Evolutionary conservation across 1,139 yeast genomes (phyloP), one percentile per base, ranked within the genome.

Genomic region (Yamadazyma membranifaciens): DNA sequence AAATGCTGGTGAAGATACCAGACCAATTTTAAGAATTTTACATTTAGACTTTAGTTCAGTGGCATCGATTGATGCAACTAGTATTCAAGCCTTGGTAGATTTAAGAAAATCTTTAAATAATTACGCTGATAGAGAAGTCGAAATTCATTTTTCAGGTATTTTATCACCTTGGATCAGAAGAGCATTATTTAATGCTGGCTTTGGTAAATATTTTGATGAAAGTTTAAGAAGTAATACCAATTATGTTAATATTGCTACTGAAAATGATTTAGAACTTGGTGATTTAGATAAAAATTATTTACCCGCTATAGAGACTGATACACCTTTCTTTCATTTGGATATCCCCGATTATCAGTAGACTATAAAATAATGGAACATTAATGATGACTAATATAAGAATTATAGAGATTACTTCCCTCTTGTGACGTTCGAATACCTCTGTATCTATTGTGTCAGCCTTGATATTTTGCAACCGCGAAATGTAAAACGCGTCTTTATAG

Each of bases 271-370:
- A 42, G 74, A 68, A 45, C 36, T 45, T 27, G 69, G 63, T 25
- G 52, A 51, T 11, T 48, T 49, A 31, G 57, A 60, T 34, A 63
- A 63, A 9, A 64, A 59, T 26, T 73, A 71, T 50, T 67, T 65
- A 40, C 81, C 91, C 16, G 78, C 88, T 2, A 70, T 80, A 12
- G 80, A 83, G 40, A 86, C 95, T 1, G 75, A 82, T 56, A 79
- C 88, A 29, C 95, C 96, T 32, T 87, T 80, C 61, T 87, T 89
- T 78, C 96, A 88, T 63, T 69, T 87, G 44, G 95, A 88, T 40
- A 81, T 89, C 53, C 96, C 96, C 15, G 81, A 86, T 47, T 83
- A 85, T 50, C 65, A 62, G 14, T 52, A 60, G 39, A 16, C 34
- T 26, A 31, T 27, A 5, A 20, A 20, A 6, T 6, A 20, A 20